Percentiles rank a stretch among this genome's conserved stretches.
Conservation (phyloP, 495 filamentous ascomycete genomes). For the Clohesyomyces aquaticus region DNA sequence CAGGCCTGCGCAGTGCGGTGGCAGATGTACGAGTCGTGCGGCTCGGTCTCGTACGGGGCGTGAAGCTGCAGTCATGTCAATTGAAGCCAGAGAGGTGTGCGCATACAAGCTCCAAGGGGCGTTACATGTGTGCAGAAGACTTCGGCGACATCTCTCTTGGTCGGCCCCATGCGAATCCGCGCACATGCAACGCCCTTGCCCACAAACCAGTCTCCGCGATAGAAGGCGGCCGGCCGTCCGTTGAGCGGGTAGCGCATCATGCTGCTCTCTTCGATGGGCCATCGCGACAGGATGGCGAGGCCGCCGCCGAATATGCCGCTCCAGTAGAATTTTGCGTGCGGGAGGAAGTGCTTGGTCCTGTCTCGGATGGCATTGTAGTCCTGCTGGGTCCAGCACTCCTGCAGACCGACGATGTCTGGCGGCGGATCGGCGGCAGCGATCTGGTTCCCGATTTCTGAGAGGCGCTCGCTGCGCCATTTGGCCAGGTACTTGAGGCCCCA, state of each 20-base stretch:
- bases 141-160: constrained; percentile 70
- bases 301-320: constrained; percentile 88
- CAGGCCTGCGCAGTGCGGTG: constrained; percentile 95
- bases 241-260: constrained; percentile 91
- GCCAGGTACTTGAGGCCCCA: constrained; percentile 93
- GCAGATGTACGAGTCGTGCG: constrained; percentile 81
- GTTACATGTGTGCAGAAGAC: constrained; percentile 88
- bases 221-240: constrained; percentile 90
- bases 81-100: background rate
- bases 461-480: constrained; percentile 75
- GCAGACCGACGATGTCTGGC: constrained; percentile 87
- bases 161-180: constrained; percentile 71
- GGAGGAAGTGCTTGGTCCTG: constrained; percentile 76
- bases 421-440: constrained; percentile 57
- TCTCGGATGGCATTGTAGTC: constrained; percentile 84
- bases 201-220: constrained; percentile 90
- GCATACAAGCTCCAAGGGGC: constrained; percentile 17
- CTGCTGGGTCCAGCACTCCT: constrained; percentile 93
- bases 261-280: constrained; percentile 91
- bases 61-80: constrained; percentile 62
- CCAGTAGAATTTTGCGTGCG: constrained; percentile 92
- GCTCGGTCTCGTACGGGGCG: constrained; percentile 81
- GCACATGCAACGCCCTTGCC: constrained; percentile 94
- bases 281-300: constrained; percentile 88
- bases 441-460: constrained; percentile 73